These are phyloP conservation scores for Filobasidium floriforme DNA, from an alignment of 768 basidiomycete species.

Conservation along the genomic window DNA sequence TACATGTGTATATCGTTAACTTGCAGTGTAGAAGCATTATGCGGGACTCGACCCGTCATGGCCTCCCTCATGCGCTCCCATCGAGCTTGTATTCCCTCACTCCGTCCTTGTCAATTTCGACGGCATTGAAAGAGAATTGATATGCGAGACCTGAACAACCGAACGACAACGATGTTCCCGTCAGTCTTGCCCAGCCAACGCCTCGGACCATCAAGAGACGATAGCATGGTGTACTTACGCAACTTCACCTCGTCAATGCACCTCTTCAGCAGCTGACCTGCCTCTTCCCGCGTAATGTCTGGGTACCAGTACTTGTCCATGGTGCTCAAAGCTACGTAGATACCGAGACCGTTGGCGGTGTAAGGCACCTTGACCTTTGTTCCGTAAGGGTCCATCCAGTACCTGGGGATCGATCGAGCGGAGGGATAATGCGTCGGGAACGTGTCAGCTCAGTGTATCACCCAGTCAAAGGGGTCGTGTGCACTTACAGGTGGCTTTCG, in stretches of 20 bases:
- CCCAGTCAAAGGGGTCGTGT: not conserved
- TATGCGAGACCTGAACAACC: conserved; percentile 33
- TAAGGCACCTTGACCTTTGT: conserved; percentile 82
- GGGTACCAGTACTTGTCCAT: conserved; percentile 92
- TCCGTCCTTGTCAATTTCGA: conserved; percentile 87
- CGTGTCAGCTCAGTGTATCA: not conserved
- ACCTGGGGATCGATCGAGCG: conserved; percentile 51
- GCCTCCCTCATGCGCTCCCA: not conserved
- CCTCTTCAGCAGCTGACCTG: conserved; percentile 69
- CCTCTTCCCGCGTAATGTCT: conserved; percentile 74
- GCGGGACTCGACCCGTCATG: too few relatives aligned
- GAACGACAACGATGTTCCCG: not conserved
- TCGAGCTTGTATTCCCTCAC: conserved; percentile 10
- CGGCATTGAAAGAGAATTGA: conserved; percentile 69
- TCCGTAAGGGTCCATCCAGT: conserved; percentile 95
- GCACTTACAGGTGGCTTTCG: conserved; percentile 49
- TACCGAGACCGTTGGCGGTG: conserved; percentile 89
- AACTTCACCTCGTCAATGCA: conserved; percentile 79
- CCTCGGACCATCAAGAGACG: not conserved
- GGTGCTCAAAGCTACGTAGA: conserved; percentile 84
- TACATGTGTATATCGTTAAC: conserved; percentile 3
- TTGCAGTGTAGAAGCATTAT: not conserved
- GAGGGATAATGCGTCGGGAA: not conserved
- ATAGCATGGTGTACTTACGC: conserved; percentile 53
- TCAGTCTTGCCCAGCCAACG: not conserved